These are phyloP conservation scores for Colletotrichum tabaci DNA, from an alignment of 2,329 filamentous ascomycete genomes.

Conservation along the genomic window DNA sequence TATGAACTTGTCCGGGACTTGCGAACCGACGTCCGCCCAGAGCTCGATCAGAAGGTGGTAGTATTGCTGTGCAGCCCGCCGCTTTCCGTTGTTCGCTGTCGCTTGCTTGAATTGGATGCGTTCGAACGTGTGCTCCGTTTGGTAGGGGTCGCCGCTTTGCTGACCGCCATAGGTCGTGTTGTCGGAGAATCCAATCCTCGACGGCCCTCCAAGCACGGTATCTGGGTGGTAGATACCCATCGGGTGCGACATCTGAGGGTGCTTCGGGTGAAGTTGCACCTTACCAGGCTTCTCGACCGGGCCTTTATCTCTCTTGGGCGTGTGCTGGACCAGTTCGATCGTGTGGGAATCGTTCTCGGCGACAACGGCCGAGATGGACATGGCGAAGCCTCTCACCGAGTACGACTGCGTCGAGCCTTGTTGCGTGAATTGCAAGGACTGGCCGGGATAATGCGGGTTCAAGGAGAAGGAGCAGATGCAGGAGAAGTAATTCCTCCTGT, in stretches of 20 bases:
- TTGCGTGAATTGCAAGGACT: constrained; percentile 67
- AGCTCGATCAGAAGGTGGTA: constrained; percentile 93
- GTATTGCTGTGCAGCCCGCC: constrained; percentile 91
- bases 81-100: constrained; percentile 93
- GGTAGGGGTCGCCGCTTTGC: constrained; percentile 54
- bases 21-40: constrained; percentile 76
- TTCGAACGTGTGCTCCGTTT: constrained; percentile 79
- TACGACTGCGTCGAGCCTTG: constrained; percentile 69
- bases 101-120: constrained; percentile 96
- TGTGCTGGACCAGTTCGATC: constrained; percentile 91
- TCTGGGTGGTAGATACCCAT: constrained; percentile 62
- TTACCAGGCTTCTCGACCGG: constrained; percentile 82
- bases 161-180: constrained; percentile 51
- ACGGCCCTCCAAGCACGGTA: constrained; percentile 51
- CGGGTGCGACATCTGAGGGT: constrained; percentile 65
- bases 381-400: constrained; percentile 81
- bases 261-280: constrained; percentile 76
- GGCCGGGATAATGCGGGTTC: constrained; percentile 66
- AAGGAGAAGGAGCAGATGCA: constrained; percentile 85
- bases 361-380: constrained; percentile 88
- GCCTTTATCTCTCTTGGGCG: constrained; percentile 91
- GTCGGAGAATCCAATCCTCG: constrained; percentile 53
- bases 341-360: constrained; percentile 81
- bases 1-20: constrained; percentile 70
- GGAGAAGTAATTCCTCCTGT: constrained; percentile 91